Evolutionary conservation across 495 filamentous ascomycete species (phyloP).

Genomic region (Aspergillus sparsus): DNA sequence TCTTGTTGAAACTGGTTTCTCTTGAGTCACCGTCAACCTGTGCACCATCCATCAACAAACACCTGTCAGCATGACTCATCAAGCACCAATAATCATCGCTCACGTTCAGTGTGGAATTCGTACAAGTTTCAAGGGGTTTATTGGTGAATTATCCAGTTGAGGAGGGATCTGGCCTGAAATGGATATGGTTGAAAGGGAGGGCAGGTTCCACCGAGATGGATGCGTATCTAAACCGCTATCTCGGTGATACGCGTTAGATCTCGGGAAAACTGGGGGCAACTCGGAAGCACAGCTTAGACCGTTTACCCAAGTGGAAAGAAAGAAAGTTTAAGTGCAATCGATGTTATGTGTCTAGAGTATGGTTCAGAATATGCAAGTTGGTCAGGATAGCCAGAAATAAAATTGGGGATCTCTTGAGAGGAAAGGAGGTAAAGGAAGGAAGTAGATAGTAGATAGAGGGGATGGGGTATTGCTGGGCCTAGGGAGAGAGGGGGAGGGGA

Average conservation of each 20-base stretch:
- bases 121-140: background rate
- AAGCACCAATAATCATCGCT: background rate
- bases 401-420: constrained; percentile 4
- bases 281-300: constrained; percentile 29
- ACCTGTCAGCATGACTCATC: constrained; percentile 27
- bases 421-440: constrained; percentile 10
- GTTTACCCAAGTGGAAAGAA: constrained; percentile 14
- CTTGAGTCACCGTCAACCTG: constrained; percentile 9
- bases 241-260: constrained; percentile 25
- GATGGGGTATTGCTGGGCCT: constrained; percentile 13
- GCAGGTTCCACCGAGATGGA: constrained; percentile 10
- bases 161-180: background rate
- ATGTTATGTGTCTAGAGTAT: background rate
- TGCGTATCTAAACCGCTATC: constrained; percentile 22
- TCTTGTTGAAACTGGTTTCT: constrained; percentile 10
- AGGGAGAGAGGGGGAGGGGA: constrained; percentile 26
- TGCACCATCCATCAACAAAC: constrained; percentile 9
- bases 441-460: constrained; percentile 18
- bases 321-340: constrained; percentile 5
- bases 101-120: background rate
- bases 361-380: constrained; percentile 8
- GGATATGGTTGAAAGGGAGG: background rate
- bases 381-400: constrained; percentile 1
- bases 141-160: background rate
- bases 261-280: constrained; percentile 14